A percentile compares a stretch with the other conserved stretches of the same genome.
These are phyloP conservation scores for Penicillium atrosanguineum DNA, from an alignment of 495 filamentous ascomycete species.

Conservation along the genomic window DNA sequence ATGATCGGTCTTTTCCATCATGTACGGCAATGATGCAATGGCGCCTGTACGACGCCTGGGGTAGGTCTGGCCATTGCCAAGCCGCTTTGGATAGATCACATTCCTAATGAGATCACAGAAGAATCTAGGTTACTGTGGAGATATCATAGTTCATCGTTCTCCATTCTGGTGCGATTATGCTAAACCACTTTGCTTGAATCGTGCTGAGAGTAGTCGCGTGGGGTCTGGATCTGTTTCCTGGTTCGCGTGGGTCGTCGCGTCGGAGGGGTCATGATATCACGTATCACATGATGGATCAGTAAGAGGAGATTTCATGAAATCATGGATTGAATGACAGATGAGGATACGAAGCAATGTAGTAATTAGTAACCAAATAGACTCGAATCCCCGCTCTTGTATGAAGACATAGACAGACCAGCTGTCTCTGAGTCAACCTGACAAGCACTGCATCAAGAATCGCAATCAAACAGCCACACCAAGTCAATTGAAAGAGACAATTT, in stretches of 20 bases:
- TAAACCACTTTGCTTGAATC: not conserved
- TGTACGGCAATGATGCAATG: slow-evolving; percentile 3
- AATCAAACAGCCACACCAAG: not conserved
- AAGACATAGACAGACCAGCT: not conserved
- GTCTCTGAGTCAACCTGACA: not conserved
- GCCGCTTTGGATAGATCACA: not conserved
- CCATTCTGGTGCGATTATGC: not conserved
- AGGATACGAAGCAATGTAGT: not conserved
- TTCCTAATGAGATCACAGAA: not conserved
- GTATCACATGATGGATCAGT: not conserved
- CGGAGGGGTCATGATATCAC: not conserved
- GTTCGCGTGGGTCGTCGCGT: too few relatives aligned
- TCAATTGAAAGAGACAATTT: not conserved
- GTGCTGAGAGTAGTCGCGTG: not conserved
- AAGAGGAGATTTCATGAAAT: not conserved
- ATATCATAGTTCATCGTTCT: not conserved
- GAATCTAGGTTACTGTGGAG: not conserved
- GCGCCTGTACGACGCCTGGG: not conserved
- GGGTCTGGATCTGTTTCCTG: not conserved
- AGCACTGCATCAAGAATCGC: not conserved
- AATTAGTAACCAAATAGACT: not conserved
- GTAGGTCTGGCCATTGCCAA: not conserved
- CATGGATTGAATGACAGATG: not conserved
- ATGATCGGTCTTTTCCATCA: too few relatives aligned
- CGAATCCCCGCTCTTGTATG: too few relatives aligned